Base-by-base conservation (phyloP, 441 rosid genomes). In the Bruguiera hainesii region DNA sequence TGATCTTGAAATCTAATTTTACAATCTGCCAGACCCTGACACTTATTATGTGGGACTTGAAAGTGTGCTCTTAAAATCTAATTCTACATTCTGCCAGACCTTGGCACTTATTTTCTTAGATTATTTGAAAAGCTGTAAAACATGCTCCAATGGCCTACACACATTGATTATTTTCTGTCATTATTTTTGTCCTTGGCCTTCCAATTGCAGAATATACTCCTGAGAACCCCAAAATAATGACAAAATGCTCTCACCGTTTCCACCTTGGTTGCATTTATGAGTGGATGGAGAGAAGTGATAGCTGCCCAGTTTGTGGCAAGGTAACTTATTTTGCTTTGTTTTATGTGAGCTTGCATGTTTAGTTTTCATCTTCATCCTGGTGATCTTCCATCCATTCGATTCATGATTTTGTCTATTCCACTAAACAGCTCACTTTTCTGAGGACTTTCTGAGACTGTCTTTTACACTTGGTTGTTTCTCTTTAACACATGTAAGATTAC, bases 281-380 rank as follows among this genome's bases (percentile, higher is more conserved):
- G 83, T 94, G 98, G 98, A 79, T 87, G 91, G 98, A 94, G 81
- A 88, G 98, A 85, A 94, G 97, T 76, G 98, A 94, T 61, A 84
- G 87, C 56, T 94, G 98, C 77, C 96, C 97, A 0, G 93, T 91
- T 59, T 94, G 98, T 72, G 85, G 81, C 71, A 71, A 85, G 97
- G 98, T 91, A 83, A 73, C 69, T 63, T 42, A 18, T 68, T 60
- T 39, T 61, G 48, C 35, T 49, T 65, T 58, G 20, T 66, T 20
- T 30, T 46, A 1, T 21, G 19, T 55, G 49, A 37, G 61, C n/a
- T 42, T 16, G 51, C 25, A 16, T 50, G 15, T 64, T 55, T 63
- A 20, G 20, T 57, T 25, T 56, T 63, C 46, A 57, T 1, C 30
- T 68, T 23, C 23, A 15, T 35, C 58, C 37, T 11, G 16, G 48